These are phyloP conservation scores for Scenedesmus sp. DNA, from an alignment of 163 green algal genomes.

Conservation along the genomic window DNA sequence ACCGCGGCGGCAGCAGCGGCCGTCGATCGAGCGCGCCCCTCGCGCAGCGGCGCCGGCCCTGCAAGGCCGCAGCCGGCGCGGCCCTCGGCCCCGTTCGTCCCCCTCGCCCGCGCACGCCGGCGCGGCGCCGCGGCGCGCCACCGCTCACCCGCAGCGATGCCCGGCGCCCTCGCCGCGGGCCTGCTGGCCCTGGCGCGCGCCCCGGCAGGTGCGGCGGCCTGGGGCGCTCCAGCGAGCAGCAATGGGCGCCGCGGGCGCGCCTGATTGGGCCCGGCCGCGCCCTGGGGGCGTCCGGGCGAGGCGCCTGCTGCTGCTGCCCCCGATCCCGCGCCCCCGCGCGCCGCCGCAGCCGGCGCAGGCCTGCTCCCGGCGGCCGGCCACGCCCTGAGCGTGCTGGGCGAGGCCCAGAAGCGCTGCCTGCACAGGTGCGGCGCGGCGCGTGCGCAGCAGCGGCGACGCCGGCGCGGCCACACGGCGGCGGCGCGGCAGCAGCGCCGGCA, in stretches of 20 bases:
- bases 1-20: too few relatives aligned
- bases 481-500: neutral
- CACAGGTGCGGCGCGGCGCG: constrained; percentile 26
- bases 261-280: neutral
- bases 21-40: too few relatives aligned
- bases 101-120: too few relatives aligned
- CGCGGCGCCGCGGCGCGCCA: too few relatives aligned
- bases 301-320: neutral
- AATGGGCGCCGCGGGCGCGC: neutral
- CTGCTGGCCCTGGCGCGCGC: constrained; percentile 32
- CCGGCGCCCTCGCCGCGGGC: constrained; percentile 25
- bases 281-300: neutral
- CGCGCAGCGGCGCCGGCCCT: too few relatives aligned
- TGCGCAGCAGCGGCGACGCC: neutral
- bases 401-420: constrained; percentile 27
- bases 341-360: constrained; percentile 7
- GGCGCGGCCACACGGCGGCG: neutral
- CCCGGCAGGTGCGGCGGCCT: neutral
- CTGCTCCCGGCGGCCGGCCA: constrained; percentile 18
- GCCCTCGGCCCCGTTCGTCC: too few relatives aligned
- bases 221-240: neutral
- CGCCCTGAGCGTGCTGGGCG: neutral
- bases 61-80: too few relatives aligned
- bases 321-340: neutral
- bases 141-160: too few relatives aligned